These are phyloP conservation scores for Verticillium klebahnii DNA, from an alignment of 2,329 filamentous ascomycete species.

Conservation along the genomic window DNA sequence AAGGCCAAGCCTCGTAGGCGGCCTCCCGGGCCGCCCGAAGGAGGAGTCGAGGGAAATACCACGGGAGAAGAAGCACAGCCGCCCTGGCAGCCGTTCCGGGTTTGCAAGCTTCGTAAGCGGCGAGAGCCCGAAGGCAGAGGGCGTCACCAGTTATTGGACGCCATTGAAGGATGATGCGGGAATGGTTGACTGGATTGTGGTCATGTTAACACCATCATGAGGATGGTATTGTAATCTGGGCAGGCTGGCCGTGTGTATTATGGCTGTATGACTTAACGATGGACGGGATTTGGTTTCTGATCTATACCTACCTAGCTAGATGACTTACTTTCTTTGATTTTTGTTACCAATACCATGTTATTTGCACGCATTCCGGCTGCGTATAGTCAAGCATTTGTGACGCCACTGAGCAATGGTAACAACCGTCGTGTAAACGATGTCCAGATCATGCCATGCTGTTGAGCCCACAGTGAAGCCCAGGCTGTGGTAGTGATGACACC, in stretches of 20 bases:
- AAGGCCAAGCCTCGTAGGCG: conserved; percentile 9
- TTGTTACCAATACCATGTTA: not conserved
- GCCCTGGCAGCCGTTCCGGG: conserved; percentile 7
- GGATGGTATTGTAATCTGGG: not conserved
- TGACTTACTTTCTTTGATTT: not conserved
- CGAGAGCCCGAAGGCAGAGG: conserved; percentile 7
- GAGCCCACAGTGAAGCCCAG: no score
- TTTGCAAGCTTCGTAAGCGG: conserved; percentile 8
- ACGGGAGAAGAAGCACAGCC: conserved; percentile 1
- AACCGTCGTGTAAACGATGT: no score
- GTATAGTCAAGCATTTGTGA: no score
- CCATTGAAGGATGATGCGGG: conserved; percentile 12
- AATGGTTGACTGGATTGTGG: conserved; percentile 10
- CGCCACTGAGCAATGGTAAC: no score
- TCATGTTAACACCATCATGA: conserved; percentile 10
- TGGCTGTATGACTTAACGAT: not conserved
- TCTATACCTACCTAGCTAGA: not conserved
- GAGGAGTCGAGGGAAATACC: conserved; percentile 5
- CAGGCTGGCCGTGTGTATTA: not conserved
- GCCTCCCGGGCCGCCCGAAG: conserved; percentile 1
- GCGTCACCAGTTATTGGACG: conserved; percentile 12
- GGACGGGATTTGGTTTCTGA: not conserved
- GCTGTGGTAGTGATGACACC: no score
- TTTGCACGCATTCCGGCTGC: not conserved
- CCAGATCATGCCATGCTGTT: no score